Base-by-base conservation (phyloP, 352 stramenopile species). In the Phytophthora boehmeriae region DNA sequence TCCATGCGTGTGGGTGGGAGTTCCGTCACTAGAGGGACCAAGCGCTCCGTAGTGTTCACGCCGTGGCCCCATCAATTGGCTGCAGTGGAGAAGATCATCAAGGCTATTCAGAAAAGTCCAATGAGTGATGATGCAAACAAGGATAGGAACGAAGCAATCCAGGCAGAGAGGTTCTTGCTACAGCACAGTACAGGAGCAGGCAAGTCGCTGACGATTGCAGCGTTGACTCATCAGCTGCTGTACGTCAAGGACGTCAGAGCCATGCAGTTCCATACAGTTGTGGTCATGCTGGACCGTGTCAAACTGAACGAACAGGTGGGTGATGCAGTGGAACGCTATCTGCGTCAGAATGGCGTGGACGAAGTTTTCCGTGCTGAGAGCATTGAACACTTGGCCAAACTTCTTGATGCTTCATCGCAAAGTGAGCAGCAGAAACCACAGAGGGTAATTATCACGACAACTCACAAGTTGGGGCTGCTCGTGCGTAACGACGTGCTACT, bases 301-400 rank as follows among this genome's bases (percentile, higher is more conserved):
- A 92, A 92, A 44, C 66, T 95, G 42, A 85, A 95, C 46, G 79
- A 93, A 25, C 86, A 95, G 46, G 81, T 93, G 19, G 84, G 86
- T 25, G 75, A 80, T 46, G 83, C 66, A 2, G 83, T 95, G 36
- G 78, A 93, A 69, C 55, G n/a, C 8, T 95, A 83, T 59, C 55
- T 95, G 27, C 75, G 66, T 6, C 86, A 76, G 35, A 95, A 95
- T 35, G 84, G 86, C 16, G 63, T 95, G 23, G 66, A 89, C 27
- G 71, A 86, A 19, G 71, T 93, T 42, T 89, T 86, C 56, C 81
- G 82, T 41, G 86, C 86, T 4, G 81, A 86, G 47, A 93, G 76
- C 46, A 88, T 90, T 16, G 76, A 90, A 1, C 83, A 93, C 54
- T 65, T 95, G 60, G 78, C 74, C 17, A 58, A 61, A 30, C 54